A percentile compares a stretch with the other conserved stretches of the same genome.
phyloP scores from a whole-genome alignment of 257 asterid species.

The Sherardia arvensis region DNA sequence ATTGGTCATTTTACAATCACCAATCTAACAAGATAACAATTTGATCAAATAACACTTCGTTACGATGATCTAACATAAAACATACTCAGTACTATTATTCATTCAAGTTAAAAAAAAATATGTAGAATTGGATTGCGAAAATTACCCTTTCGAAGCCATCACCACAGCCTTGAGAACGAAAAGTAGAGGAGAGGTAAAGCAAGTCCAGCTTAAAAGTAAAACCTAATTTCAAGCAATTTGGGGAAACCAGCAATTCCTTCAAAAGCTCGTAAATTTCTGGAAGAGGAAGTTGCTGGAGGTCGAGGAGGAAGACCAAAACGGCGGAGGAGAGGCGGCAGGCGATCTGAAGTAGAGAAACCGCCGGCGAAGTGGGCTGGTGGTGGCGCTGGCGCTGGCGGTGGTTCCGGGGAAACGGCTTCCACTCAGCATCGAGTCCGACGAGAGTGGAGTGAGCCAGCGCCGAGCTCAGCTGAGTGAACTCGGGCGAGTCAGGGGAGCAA shows the following conservation, averaged over 20 bases:
- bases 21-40: too few species aligned
- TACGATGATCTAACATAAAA: too few species aligned
- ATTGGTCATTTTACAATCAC: too few species aligned
- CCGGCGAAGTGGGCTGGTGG: conserved; percentile 49
- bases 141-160: conserved; percentile 72
- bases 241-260: conserved; percentile 38
- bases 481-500: conserved; percentile 51
- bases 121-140: too few species aligned
- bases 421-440: conserved; percentile 86
- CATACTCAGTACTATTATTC: too few species aligned
- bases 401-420: conserved; percentile 70
- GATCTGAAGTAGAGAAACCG: conserved; percentile 80
- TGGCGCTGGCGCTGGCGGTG: too few species aligned
- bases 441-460: conserved; percentile 56
- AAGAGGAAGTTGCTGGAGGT: conserved; percentile 49
- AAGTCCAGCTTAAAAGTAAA: conserved; percentile 86
- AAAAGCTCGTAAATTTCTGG: conserved; percentile 45
- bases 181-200: conserved; percentile 73
- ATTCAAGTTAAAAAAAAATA: too few species aligned
- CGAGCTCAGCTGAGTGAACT: conserved; percentile 45
- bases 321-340: conserved; percentile 45
- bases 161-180: conserved; percentile 49
- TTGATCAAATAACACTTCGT: too few species aligned
- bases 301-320: conserved; percentile 61
- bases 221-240: conserved; percentile 55